Base-by-base conservation (phyloP, 331 rosid species). In the Acacia pycnantha region DNA sequence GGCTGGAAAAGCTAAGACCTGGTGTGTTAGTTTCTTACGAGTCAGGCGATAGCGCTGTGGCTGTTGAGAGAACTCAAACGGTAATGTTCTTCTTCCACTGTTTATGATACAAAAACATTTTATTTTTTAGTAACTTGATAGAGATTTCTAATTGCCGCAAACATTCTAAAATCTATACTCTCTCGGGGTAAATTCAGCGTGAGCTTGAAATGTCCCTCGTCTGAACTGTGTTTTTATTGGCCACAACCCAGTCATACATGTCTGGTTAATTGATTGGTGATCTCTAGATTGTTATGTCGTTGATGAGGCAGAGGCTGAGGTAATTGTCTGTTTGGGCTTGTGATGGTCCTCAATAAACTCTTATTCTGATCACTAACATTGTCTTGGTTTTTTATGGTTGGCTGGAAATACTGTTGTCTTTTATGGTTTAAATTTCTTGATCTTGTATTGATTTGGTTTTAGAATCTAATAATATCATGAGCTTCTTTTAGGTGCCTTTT, bases 41-140 rank as follows among this genome's bases (percentile, higher is more conserved):
- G 80, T 87, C 92, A 14, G 95, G 90, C 5, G 97, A 93, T 12
- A 91, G 48, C 86, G 99, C 89, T 15, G 98, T 93, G n/a, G 48
- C 90, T 46, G 41, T 93, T 85, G 93, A 92, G 82, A 81, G 92
- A 61, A 93, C 98, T 31, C 91, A 93, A 87, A 87, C 89, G 90
- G 98, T 95, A 81, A 50, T 24, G 19, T 64, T 27, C 31, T 33
- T 74, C 47, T 70, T n/a, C 50, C 51, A 21, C 12, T 26, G 43
- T 19, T 48, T 26, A 40, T n/a, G 24, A 53, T 26, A 47, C 33
- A 48, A 65, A 22, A 47, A 4, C 11, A 10, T 31, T 31, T 31
- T 31, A 31, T 5, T 35, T 24, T 16, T 13, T 24, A 26, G 59
- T 15, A 44, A 24, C 18, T 9, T 50, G 44, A 35, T 48, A 0